Evolutionary conservation across 345 rosid genomes (phyloP), one percentile per base, ranked within the genome.

Genomic region (Ricinus communis): DNA sequence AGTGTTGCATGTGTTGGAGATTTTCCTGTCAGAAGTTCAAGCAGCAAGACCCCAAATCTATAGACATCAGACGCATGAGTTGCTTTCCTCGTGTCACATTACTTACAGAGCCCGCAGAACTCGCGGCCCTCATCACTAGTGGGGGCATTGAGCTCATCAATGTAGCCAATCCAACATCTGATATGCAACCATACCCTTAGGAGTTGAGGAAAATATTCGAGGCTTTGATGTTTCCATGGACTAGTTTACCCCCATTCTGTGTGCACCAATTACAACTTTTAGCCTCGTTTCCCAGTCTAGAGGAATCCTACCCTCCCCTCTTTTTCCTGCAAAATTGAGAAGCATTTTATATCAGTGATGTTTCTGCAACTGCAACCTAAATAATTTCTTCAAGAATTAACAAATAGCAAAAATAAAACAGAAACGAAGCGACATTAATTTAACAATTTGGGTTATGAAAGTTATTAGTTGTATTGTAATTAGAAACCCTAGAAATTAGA

Each of bases 221-320:
- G 70, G 81, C 65, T 64, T 77, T 77, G n/a, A 77, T 72, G 81
- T 77, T 77, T 57, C 81, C 81, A 28, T 77, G 81, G 66, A 73
- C 71, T 5, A 73, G 77, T 24, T 77, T 72, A 4, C 74, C 74
- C n/a, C 71, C 71, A 43, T 68, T 77, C 15, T 63, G 77, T 41
- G 66, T 69, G 77, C 71, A 7, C 81, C 81, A 14, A 73, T 56
- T 56, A 65, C 77, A 36, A 77, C 40, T 57, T 46, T 77, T 51
- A 77, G 22, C 66, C 81, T 73, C 19, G 77, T 77, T 68, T 77
- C 81, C 81, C 81, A 77, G 67, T 73, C 71, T 46, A 77, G 31
- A 4, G 77, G 67, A 31, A 31, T 25, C 56, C 72, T 54, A 27
- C 70, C 81, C 41, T 77, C 77, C 15, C 66, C 71, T 67, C 74